A percentile compares a stretch with the other conserved stretches of the same genome.
These are phyloP conservation scores for Isabelozyma pseudorhagii DNA, from an alignment of 805 yeast genomes.

Conservation along the genomic window DNA sequence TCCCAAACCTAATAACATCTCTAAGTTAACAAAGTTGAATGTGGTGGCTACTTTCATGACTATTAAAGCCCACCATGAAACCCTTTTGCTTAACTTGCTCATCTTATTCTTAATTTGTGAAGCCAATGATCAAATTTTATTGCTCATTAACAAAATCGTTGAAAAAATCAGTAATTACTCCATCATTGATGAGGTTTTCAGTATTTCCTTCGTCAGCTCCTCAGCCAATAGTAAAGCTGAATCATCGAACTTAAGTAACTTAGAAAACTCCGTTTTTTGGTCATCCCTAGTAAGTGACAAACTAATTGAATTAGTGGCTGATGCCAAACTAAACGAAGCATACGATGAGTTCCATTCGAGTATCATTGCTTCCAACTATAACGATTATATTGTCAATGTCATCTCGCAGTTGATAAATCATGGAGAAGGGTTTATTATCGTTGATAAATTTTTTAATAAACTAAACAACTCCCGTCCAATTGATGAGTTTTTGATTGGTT, in stretches of 20 bases:
- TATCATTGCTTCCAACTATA: constrained; percentile 14
- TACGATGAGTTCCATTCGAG: constrained; percentile 22
- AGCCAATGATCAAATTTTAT: constrained; percentile 21
- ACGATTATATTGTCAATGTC: constrained; percentile 34
- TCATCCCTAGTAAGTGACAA: constrained; percentile 16
- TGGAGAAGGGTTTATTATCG: constrained; percentile 40
- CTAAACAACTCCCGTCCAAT: constrained; percentile 32
- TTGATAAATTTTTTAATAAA: constrained; percentile 34
- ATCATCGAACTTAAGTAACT: constrained; percentile 12
- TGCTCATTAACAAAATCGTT: constrained; percentile 19
- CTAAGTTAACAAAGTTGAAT: constrained; percentile 14
- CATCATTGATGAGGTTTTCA: constrained; percentile 20
- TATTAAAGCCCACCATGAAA: constrained; percentile 26
- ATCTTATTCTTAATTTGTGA: constrained; percentile 33
- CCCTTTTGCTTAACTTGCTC: constrained; percentile 23
- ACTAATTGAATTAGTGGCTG: constrained; percentile 14
- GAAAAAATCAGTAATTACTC: constrained; percentile 22
- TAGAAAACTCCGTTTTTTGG: constrained; percentile 32
- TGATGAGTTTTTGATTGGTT: constrained; percentile 30
- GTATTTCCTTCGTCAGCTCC: constrained; percentile 18
- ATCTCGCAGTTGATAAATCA: constrained; percentile 26
- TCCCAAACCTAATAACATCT: constrained; percentile 1
- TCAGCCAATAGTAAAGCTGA: constrained; percentile 3
- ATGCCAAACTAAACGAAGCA: constrained; percentile 17
- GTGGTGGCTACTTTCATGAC: constrained; percentile 24